phyloP scores from a whole-genome alignment of 495 filamentous ascomycete genomes.

The Aspergillus olivimuriae region DNA sequence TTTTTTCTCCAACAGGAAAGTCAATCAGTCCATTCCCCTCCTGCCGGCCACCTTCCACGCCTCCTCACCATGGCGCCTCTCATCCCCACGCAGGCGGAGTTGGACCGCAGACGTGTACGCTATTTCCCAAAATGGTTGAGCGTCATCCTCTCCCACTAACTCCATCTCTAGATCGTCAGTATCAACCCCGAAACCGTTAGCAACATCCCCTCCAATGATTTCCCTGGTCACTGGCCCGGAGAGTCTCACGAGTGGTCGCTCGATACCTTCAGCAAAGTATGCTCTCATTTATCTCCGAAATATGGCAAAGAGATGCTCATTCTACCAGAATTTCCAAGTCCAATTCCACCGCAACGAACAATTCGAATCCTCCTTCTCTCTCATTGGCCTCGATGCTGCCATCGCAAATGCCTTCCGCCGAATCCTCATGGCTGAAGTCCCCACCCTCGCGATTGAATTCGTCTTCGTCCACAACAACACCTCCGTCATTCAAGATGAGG shows the following conservation, averaged over 20 bases:
- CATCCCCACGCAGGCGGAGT: constrained; percentile 42
- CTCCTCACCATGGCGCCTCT: constrained; percentile 40
- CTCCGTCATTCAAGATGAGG: constrained; percentile 94
- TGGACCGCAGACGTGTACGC: constrained; percentile 43
- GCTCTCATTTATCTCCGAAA: constrained; percentile 12
- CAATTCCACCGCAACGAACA: constrained; percentile 76
- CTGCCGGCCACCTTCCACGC: constrained; percentile 8
- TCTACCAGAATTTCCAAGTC: constrained; percentile 63
- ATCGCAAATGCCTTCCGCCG: constrained; percentile 98
- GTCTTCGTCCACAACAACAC: constrained; percentile 94
- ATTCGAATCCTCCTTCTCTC: constrained; percentile 75
- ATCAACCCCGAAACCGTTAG: constrained; percentile 85
- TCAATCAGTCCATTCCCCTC: constrained; percentile 9
- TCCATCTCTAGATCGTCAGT: constrained; percentile 63
- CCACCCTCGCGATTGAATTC: constrained; percentile 85
- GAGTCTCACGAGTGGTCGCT: constrained; percentile 86
- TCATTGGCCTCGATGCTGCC: constrained; percentile 84
- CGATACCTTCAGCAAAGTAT: constrained; percentile 60
- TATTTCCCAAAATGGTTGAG: neutral
- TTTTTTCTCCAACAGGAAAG: constrained; percentile 17
- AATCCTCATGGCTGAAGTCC: constrained; percentile 92
- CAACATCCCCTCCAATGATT: constrained; percentile 81
- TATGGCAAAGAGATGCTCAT: too few species aligned
- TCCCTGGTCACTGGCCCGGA: constrained; percentile 81
- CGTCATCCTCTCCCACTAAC: constrained; percentile 9